Conservation (phyloP, 192 early-diverging fungal species). For the Coemansia sp. region DNA sequence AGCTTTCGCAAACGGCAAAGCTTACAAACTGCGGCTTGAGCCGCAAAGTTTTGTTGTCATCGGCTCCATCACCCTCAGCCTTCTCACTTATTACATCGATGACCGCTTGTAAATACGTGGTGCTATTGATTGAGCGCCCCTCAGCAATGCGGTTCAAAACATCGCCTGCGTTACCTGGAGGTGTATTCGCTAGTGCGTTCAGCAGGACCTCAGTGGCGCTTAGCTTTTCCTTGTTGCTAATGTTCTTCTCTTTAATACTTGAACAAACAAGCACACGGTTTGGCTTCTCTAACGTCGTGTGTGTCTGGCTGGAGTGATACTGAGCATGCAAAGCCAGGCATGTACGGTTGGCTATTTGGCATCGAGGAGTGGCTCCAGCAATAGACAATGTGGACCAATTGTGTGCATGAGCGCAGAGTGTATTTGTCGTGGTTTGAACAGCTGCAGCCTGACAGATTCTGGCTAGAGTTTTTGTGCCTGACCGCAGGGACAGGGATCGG, state of each 20-base stretch:
- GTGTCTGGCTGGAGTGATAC: neutral
- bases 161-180: conserved; percentile 13
- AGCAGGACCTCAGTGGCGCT: conserved; percentile 16
- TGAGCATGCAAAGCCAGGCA: neutral
- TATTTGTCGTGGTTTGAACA: neutral
- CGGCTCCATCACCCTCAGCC: neutral
- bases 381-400: neutral
- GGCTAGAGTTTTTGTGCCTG: neutral
- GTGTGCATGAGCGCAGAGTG: neutral
- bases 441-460: neutral
- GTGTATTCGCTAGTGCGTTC: conserved; percentile 13
- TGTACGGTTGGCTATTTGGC: neutral
- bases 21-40: conserved; percentile 27
- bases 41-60: neutral
- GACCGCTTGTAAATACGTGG: conserved; percentile 22
- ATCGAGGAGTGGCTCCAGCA: neutral
- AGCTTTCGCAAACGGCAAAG: conserved; percentile 22
- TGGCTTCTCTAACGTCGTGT: neutral
- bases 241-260: neutral
- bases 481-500: neutral
- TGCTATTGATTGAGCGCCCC: conserved; percentile 20
- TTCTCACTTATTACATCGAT: conserved; percentile 11
- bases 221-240: neutral
- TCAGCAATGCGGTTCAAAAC: conserved; percentile 35
- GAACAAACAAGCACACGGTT: neutral